Evolutionary conservation across 192 early-diverging fungal species (phyloP), one percentile per base, ranked within the genome.

Genomic region (Coemansia interrupta): DNA sequence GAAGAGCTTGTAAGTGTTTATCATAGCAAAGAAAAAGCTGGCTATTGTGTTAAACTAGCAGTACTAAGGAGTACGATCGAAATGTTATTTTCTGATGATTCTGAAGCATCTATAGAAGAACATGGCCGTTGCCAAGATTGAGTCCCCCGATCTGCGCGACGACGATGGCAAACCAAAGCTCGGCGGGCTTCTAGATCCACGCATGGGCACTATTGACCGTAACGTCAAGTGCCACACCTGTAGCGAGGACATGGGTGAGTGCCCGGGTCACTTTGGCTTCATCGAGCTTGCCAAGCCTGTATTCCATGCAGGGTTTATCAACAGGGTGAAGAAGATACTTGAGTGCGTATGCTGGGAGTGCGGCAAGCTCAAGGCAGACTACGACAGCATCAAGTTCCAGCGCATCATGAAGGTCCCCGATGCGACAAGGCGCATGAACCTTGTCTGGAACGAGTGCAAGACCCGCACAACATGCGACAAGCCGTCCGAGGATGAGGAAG

Each of bases 221-320:
- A 94, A 94, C 68, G 94, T 92, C 83, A 94, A 92, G 78, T 99
- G 96, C 70, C 87, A 89, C 58, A 97, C 96, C 9, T 99, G 96
- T 75, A 87, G 87, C 50, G 92, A 95, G 64, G 90, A 87, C 66
- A 95, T 94, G 93, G 84, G 85, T 15, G 90, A 93, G 64, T 99
- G 96, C 70, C 93, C 93, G 43, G 95, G 96, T 48, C 96, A 99
- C 73, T 99, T 99, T 86, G 96, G 91, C 12, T 90, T 96, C 66
- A 93, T 99, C 73, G 91, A 96, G 58, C 86, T 99, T 7, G 92
- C 92, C 30, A 91, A 89, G 73, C 96, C 96, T 22, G 94, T 97
- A 8, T 95, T 89, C 83, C 95, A 97, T 63, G 83, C 90, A 64
- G 94, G 94, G 58, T 96, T 94, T 80, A 82, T 99, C 28, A 82